Evolutionary conservation across 768 basidiomycete species (phyloP), one percentile per base, ranked within the genome.

Genomic region (Mycena floridula): DNA sequence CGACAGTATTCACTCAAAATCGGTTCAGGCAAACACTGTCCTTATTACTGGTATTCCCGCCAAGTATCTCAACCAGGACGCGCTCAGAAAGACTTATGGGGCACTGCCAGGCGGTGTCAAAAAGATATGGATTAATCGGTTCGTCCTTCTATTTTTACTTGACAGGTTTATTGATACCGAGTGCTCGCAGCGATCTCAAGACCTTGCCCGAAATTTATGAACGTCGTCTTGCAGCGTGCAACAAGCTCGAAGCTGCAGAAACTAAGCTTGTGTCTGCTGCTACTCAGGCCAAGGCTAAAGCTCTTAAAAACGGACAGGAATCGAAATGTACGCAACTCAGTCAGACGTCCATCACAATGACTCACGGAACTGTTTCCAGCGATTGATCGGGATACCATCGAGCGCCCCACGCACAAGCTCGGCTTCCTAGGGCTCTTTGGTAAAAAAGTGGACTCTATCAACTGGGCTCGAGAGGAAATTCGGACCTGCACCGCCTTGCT

Each of bases 111-210:
- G 94, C 8, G 94, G 94, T 13, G 86, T 94, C 7, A 83, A 82
- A 58, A 79, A 81, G 51, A 81, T 99, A 27, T 99, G 95, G 93
- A 73, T 98, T 28, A 95, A 93, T 61, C 75, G 88, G 82, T 83
- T 46, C 32, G 74, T 44, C 2, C 40, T 25, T 46, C 37, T 42
- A 28, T 38, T 39, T 21, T n/a, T 20, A 32, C 40, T 18, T n/a
- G 20, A 26, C 25, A 13, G 37, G 18, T 12, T 18, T 22, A 7
- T 39, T 43, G 27, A 43, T 25, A 27, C 16, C 24, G 21, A n/a
- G 30, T 37, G 37, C 5, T 25, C 20, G 35, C 50, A 85, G 89
- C 40, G 77, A 97, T 56, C 70, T 97, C 23, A 89, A 89, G 59
- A 85, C 90, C 8, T 74, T 99, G 41, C 93, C 93, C 1, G 82